A percentile compares a stretch with the other conserved stretches of the same genome.
Conservation (phyloP, 805 yeast species). For the Yamadazyma kitorensis region DNA sequence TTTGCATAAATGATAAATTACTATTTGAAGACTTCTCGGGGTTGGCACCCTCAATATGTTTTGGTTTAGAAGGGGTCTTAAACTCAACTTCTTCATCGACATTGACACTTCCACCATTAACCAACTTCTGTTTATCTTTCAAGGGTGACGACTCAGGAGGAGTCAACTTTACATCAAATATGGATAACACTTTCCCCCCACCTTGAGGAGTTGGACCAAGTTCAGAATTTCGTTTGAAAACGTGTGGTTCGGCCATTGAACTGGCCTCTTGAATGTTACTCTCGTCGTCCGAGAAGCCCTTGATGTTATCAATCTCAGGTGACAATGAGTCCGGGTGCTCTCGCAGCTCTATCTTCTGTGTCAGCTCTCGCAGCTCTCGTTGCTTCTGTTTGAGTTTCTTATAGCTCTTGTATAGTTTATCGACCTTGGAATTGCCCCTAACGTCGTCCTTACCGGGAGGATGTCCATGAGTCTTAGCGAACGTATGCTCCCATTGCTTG, state of each 20-base stretch:
- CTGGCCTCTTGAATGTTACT: neutral
- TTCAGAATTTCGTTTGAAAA: constrained; percentile 26
- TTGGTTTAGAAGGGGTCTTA: constrained; percentile 34
- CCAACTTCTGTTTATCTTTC: constrained; percentile 15
- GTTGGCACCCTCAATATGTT: constrained; percentile 4
- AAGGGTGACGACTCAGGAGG: constrained; percentile 45
- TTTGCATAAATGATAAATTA: constrained; percentile 9
- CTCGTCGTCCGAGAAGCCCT: constrained; percentile 8
- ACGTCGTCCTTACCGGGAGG: constrained; percentile 35
- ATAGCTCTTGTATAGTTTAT: constrained; percentile 32
- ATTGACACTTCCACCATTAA: neutral
- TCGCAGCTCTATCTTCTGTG: no score
- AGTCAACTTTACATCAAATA: constrained; percentile 56
- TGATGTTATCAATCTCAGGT: constrained; percentile 4
- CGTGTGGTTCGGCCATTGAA: neutral
- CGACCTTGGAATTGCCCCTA: constrained; percentile 25
- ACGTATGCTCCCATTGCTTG: constrained; percentile 40
- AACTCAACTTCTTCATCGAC: constrained; percentile 13
- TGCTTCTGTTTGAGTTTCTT: constrained; percentile 15
- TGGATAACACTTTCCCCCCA: constrained; percentile 69
- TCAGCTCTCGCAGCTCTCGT: neutral
- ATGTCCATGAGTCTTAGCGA: constrained; percentile 24
- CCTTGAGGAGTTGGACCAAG: constrained; percentile 89
- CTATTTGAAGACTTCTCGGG: constrained; percentile 3
- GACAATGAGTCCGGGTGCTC: neutral